Evolutionary conservation across 768 basidiomycete species (phyloP).

Genomic region (Megacollybia marginata): DNA sequence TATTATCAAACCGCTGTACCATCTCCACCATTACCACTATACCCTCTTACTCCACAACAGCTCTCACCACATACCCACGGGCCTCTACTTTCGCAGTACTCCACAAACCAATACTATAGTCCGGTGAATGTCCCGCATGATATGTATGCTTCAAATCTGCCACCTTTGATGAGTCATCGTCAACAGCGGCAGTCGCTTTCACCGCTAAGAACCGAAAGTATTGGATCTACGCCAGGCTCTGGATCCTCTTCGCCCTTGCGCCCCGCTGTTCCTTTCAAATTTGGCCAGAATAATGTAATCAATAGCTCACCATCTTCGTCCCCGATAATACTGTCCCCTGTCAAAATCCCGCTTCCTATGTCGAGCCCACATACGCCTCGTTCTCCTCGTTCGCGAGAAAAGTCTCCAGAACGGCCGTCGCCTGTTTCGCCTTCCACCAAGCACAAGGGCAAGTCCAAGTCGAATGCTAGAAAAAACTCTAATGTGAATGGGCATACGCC

Average conservation of each 20-base stretch:
- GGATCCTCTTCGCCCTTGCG: too few relatives aligned
- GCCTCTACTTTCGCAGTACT: background rate
- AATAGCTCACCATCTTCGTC: background rate
- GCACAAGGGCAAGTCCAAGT: conserved; percentile 1
- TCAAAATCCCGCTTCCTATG: background rate
- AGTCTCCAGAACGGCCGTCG: background rate
- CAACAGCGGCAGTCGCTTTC: background rate
- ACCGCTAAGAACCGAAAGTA: too few relatives aligned
- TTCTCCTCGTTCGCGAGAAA: background rate
- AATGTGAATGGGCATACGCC: background rate
- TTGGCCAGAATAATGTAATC: background rate
- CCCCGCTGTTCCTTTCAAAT: background rate
- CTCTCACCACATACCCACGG: background rate
- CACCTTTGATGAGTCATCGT: background rate
- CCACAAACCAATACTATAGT: conserved; percentile 2
- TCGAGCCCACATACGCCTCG: background rate
- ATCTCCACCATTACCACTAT: conserved; percentile 37
- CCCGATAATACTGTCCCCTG: too few relatives aligned
- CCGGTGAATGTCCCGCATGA: background rate
- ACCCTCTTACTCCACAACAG: conserved; percentile 21
- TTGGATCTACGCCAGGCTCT: too few relatives aligned
- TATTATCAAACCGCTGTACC: conserved; percentile 55
- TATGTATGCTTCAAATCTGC: background rate
- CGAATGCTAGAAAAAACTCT: background rate
- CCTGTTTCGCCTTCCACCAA: background rate